These are phyloP conservation scores for Euclidium syriacum DNA, from an alignment of 345 rosid species.

Conservation along the genomic window DNA sequence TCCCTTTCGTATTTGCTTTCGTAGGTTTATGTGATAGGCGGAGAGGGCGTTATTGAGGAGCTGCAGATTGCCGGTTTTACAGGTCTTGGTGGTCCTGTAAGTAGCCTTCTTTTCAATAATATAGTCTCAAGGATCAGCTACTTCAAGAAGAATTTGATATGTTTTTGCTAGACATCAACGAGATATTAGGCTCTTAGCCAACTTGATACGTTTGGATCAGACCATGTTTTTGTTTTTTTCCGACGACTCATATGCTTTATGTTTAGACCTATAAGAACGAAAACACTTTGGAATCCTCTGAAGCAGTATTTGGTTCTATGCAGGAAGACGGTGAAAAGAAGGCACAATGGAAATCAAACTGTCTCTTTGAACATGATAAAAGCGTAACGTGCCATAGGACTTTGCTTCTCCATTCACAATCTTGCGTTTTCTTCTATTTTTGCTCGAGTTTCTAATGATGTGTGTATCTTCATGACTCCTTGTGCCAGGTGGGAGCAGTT, in stretches of 20 bases:
- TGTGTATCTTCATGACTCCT: slow-evolving; percentile 17
- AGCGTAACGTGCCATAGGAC: slow-evolving; percentile 42
- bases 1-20: neutral
- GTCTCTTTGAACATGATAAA: slow-evolving; percentile 67
- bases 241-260: neutral
- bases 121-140: neutral
- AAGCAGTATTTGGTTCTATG: slow-evolving; percentile 20
- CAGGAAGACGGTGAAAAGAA: slow-evolving; percentile 77
- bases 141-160: neutral
- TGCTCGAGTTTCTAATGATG: neutral
- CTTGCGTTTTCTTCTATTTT: slow-evolving; percentile 7
- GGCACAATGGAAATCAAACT: slow-evolving; percentile 56
- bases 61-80: slow-evolving; percentile 63
- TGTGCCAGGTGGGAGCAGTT: slow-evolving; percentile 85
- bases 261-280: neutral
- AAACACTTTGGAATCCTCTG: neutral
- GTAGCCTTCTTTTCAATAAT: slow-evolving; percentile 5
- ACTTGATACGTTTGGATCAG: neutral
- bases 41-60: slow-evolving; percentile 79
- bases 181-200: neutral
- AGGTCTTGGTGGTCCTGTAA: slow-evolving; percentile 89
- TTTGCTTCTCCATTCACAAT: slow-evolving; percentile 10
- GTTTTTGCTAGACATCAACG: neutral
- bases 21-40: slow-evolving; percentile 84
- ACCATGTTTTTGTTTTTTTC: neutral